Evolutionary conservation across 805 yeast species (phyloP).

Genomic region (Candida ulmi): DNA sequence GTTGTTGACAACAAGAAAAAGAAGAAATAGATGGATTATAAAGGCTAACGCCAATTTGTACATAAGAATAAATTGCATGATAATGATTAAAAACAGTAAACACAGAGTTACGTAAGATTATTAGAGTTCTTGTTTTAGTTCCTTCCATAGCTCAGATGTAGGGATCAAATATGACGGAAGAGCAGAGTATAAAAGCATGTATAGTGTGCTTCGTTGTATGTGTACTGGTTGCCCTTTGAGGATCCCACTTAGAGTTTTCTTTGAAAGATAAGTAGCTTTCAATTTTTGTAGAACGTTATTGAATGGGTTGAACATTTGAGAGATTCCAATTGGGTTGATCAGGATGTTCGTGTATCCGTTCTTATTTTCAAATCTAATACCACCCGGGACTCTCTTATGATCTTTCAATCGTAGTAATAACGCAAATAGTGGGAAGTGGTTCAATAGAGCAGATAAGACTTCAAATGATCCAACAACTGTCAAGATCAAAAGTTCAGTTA

Average conservation of each 20-base stretch:
- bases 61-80: conserved; percentile 5
- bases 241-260: conserved; percentile 32
- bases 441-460: conserved; percentile 54
- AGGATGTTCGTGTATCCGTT: conserved; percentile 24
- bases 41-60: conserved; percentile 5
- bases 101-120: no score
- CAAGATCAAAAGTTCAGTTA: conserved; percentile 48
- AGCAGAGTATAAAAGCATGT: conserved; percentile 46
- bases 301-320: conserved; percentile 45
- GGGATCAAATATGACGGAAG: conserved; percentile 35
- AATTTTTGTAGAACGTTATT: conserved; percentile 34
- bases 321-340: conserved; percentile 40
- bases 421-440: conserved; percentile 85
- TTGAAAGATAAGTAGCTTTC: conserved; percentile 37
- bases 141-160: neutral
- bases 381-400: conserved; percentile 62
- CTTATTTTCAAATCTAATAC: conserved; percentile 30
- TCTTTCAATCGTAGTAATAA: conserved; percentile 75
- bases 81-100: neutral
- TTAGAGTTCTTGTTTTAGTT: neutral
- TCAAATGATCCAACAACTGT: conserved; percentile 48
- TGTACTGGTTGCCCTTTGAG: conserved; percentile 38
- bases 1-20: conserved; percentile 32
- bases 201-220: conserved; percentile 43
- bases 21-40: conserved; percentile 23